phyloP scores from a whole-genome alignment of 495 filamentous ascomycete species.

The Letharia columbiana region DNA sequence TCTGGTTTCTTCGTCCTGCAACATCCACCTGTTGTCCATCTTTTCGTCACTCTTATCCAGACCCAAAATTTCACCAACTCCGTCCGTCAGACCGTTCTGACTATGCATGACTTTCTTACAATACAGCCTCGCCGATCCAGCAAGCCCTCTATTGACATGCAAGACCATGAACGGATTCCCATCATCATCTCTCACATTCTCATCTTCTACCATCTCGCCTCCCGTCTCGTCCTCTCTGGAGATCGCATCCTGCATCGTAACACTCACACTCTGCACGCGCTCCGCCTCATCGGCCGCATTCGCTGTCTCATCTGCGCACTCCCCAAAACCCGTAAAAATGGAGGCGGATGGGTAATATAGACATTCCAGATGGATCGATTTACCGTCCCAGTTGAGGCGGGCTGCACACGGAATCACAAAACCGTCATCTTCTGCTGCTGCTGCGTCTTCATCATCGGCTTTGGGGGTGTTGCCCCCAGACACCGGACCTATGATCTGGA shows the following conservation, averaged over 20 bases:
- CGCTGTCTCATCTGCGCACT: background rate
- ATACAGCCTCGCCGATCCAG: background rate
- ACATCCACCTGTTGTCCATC: background rate
- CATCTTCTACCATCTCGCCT: background rate
- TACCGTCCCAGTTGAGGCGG: background rate
- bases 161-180: background rate
- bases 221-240: background rate
- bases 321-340: background rate
- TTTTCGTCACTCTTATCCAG: background rate
- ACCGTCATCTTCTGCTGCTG: background rate
- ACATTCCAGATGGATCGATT: background rate
- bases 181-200: background rate
- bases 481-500: background rate
- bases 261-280: background rate
- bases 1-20: background rate
- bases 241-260: background rate
- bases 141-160: background rate
- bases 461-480: background rate
- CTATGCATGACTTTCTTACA: background rate
- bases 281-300: background rate
- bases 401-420: background rate
- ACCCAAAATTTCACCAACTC: background rate
- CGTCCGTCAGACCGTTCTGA: background rate
- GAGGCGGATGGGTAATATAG: background rate
- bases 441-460: background rate